These are phyloP conservation scores for Jatropha curcas DNA, from an alignment of 345 rosid species.

Conservation along the genomic window DNA sequence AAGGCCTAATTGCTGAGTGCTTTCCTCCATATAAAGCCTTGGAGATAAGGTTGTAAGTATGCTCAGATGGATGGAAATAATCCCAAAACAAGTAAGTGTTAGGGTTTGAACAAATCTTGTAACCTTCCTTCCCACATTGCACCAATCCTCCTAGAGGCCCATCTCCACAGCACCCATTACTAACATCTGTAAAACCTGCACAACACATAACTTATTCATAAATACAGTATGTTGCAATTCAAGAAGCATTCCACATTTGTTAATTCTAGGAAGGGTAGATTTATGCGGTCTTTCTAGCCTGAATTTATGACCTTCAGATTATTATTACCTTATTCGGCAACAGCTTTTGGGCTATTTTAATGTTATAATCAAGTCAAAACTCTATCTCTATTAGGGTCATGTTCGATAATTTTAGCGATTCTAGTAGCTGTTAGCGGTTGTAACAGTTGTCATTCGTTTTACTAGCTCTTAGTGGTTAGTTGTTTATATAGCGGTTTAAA, in stretches of 20 bases:
- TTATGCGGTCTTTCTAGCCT: neutral
- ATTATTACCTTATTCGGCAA: too few species aligned
- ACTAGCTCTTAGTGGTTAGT: too few species aligned
- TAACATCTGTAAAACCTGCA: conserved; percentile 49
- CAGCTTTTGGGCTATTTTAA: too few species aligned
- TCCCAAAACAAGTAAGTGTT: conserved; percentile 56
- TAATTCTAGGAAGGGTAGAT: neutral
- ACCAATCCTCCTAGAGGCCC: conserved; percentile 47
- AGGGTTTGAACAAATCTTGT: conserved; percentile 48
- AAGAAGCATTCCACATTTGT: too few species aligned
- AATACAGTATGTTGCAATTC: too few species aligned
- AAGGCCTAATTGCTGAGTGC: conserved; percentile 41
- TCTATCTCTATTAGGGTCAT: too few species aligned
- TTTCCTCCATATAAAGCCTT: conserved; percentile 55
- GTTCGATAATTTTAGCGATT: too few species aligned
- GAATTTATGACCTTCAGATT: neutral
- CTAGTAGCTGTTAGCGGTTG: too few species aligned
- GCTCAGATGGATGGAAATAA: conserved; percentile 63
- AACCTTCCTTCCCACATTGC: conserved; percentile 62
- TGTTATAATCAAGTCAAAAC: too few species aligned
- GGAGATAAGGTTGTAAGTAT: conserved; percentile 49
- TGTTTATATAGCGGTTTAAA: too few species aligned
- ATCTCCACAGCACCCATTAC: conserved; percentile 53
- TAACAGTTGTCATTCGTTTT: too few species aligned
- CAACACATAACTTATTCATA: neutral